Base-by-base conservation (phyloP, 768 basidiomycete species). In the Pleurotus cornucopiae region DNA sequence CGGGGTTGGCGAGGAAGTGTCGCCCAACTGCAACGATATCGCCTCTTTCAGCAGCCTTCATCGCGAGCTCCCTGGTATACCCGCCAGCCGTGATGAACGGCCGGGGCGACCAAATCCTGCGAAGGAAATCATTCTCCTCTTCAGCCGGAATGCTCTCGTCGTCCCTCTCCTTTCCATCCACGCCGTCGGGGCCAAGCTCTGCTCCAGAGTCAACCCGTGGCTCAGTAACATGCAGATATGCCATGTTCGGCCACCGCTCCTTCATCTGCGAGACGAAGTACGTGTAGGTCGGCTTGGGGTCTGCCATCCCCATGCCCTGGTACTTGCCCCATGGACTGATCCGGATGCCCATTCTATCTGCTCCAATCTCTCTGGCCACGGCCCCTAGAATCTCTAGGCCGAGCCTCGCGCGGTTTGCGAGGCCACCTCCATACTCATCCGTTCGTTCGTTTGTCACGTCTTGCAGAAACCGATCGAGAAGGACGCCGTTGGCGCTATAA, bases 351-450 rank as follows among this genome's bases (percentile, higher is more conserved):
- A 73, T 69, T 5, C 67, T 69, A 14, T 77, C 72, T 21, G 67
- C 62, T 2, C 82, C 83, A 46, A 83, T 64, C 0, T 73, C 72
- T 1, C 66, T 60, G 5, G 62, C 61, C 6, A 81, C 64, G 3
- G 75, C 75, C 18, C 73, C 64, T 18, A 76, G 60, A 43, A 81
- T 66, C 59, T 79, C 76, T 13, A 78, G 66, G 0, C 67, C 54
- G 63, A 83, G 82, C 9, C 77, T 69, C 1, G 70, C 62, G 6
- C 83, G 69, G 58, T 77, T 78, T 64, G 78, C 74, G 46, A 80
- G 62, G 30, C 70, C 69, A 2, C 82, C 82, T 1, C 83, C 83
- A 66, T 78, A 85, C 43, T 69, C 65, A 64, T 83, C 81, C 6
- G 71, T 77, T 11, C 80, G 73, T 16, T 71, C 66, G 65, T 82